Evolutionary conservation across 2,329 filamentous ascomycete species (phyloP).

Genomic region (Alternaria sp.): DNA sequence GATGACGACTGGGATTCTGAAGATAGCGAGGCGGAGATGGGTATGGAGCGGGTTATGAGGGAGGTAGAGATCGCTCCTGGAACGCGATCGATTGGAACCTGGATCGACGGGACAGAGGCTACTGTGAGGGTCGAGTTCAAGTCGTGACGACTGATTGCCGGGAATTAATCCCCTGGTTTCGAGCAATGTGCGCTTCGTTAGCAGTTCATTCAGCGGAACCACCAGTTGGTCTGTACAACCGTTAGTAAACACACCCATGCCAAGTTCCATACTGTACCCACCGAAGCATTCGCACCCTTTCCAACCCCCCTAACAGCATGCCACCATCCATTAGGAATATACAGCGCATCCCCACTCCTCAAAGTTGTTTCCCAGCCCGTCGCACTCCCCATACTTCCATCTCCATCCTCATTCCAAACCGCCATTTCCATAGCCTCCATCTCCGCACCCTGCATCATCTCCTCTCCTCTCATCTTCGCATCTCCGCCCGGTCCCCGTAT

Average conservation of each 20-base stretch:
- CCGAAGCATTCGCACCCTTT: slow-evolving; percentile 63
- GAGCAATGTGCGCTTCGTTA: too few species aligned
- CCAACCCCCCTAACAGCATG: slow-evolving; percentile 76
- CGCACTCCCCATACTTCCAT: slow-evolving; percentile 2
- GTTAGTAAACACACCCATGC: not conserved
- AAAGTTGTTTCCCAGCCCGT: slow-evolving; percentile 55
- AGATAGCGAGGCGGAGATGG: slow-evolving; percentile 58
- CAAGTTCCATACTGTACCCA: slow-evolving; percentile 33
- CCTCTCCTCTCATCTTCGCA: slow-evolving; percentile 70
- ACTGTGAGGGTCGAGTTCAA: slow-evolving; percentile 71
- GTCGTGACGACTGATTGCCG: not conserved
- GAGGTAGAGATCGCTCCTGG: slow-evolving; percentile 82
- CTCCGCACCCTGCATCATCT: slow-evolving; percentile 90
- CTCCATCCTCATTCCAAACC: slow-evolving; percentile 67
- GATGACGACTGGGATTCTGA: slow-evolving; percentile 56
- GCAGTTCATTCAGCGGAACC: slow-evolving; percentile 66
- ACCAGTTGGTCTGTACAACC: slow-evolving; percentile 70
- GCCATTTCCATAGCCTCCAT: slow-evolving; percentile 68
- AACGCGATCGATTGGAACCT: slow-evolving; percentile 81
- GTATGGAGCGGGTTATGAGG: slow-evolving; percentile 75
- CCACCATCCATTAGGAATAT: slow-evolving; percentile 87
- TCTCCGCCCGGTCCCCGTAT: slow-evolving; percentile 52
- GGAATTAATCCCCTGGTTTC: not conserved
- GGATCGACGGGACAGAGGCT: slow-evolving; percentile 75
- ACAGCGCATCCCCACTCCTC: slow-evolving; percentile 71